Evolutionary conservation across 2,329 filamentous ascomycete species (phyloP).

Genomic region (Aspergillus neotritici): DNA sequence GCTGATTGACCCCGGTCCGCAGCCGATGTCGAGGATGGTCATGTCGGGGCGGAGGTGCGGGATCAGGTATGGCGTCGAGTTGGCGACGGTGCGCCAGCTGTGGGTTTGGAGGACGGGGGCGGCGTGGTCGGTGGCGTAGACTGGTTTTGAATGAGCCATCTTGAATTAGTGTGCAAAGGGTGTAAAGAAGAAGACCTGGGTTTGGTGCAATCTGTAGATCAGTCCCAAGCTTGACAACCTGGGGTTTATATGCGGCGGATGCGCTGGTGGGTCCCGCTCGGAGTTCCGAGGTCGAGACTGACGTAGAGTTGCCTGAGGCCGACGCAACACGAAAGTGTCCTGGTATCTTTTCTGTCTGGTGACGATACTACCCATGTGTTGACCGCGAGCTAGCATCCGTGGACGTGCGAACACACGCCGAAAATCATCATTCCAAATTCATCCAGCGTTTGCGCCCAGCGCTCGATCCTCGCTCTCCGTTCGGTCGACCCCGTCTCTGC

Average conservation of each 20-base stretch:
- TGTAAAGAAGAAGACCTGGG: too few species aligned
- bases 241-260: slow-evolving; percentile 8
- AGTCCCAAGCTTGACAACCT: too few species aligned
- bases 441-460: slow-evolving; percentile 49
- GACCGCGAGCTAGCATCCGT: slow-evolving; percentile 18
- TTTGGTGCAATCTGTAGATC: too few species aligned
- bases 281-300: slow-evolving; percentile 6
- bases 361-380: background rate
- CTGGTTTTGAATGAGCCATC: slow-evolving; percentile 7
- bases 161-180: too few species aligned
- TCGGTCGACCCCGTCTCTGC: slow-evolving; percentile 26
- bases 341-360: background rate
- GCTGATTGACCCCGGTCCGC: slow-evolving; percentile 43
- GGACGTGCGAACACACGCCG: slow-evolving; percentile 28
- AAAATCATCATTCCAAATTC: slow-evolving; percentile 53
- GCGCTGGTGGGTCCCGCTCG: background rate
- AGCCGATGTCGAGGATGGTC: slow-evolving; percentile 42
- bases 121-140: slow-evolving; percentile 39
- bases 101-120: slow-evolving; percentile 33
- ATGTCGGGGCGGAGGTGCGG: slow-evolving; percentile 31
- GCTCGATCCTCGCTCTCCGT: slow-evolving; percentile 39
- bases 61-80: slow-evolving; percentile 38
- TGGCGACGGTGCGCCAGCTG: slow-evolving; percentile 30
- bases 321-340: too few species aligned
- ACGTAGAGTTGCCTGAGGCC: too few species aligned